Evolutionary conservation across 345 rosid genomes (phyloP), one percentile per base, ranked within the genome.

Genomic region (Citrus unshiu): DNA sequence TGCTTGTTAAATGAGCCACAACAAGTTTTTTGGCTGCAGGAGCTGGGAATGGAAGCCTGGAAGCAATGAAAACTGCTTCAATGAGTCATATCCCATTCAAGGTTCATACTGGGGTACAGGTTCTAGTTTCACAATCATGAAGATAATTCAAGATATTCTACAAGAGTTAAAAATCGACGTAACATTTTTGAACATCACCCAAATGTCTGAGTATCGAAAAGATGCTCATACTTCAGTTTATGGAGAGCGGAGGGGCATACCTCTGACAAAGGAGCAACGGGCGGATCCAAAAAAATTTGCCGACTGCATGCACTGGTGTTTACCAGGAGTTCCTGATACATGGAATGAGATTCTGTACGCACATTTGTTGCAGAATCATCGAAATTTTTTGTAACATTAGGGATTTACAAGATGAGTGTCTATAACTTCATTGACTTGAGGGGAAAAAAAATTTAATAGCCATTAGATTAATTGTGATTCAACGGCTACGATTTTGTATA

Each of bases 21-120:
- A 43, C 4, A 43, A 43, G 1, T 43, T 7, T 54, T 25, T 65
- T 70, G 43, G 77, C 72, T 83, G 68, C 59, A 92, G 99, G 98
- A 95, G 95, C 82, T 92, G 96, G 97, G 99, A 93, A 80, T 95
- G 98, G 99, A 90, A 82, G 68, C 88, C 89, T 22, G 95, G 96
- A 60, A 89, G 90, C 29, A 85, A 92, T 73, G 93, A 84, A 51
- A 93, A 90, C 79, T 93, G 98, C 84, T 93, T 88, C 89, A 84
- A 87, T 22, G 97, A 92, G 83, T 80, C 90, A 30, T 72, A 87
- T 86, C 73, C 99, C 98, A 98, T 92, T 78, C 49, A 87, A 62
- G 83, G 85, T 29, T 85, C 79, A 77, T 90, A 93, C 65, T 91
- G 96, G 99, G 99, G 97, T 14, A 93, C 92, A 58, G 97, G 97